Evolutionary conservation across 176 grass and related monocot species (phyloP), one percentile per base, ranked within the genome.

Genomic region (Juncus inflexus): DNA sequence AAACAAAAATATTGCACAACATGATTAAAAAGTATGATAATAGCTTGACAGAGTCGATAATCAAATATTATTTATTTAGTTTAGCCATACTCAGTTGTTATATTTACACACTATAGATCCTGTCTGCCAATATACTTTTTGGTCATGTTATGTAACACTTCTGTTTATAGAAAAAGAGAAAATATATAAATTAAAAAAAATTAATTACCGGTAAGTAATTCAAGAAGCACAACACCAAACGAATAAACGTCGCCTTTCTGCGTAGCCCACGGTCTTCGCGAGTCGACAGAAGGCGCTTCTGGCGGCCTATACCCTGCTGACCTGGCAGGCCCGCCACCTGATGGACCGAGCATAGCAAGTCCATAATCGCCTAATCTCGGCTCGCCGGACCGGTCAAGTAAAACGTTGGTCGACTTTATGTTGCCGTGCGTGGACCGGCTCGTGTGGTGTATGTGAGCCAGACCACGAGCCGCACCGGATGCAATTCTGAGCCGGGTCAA

Each of bases 221-320:
- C 94, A 3, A 99, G 94, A 1, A 99, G 94, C 52, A 92, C 88
- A 38, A 99, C 85, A 3, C 94, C 94, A 45, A 92, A 60, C 12
- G 94, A 75, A 81, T 99, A 99, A 67, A 92, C 80, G 77, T 99
- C 94, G 38, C 89, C 94, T 80, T 70, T 81, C 73, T 92, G 94
- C 58, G 94, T 81, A 15, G 77, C 89, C 94, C 88, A 92, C 4
- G 88, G 75, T 0, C 94, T 77, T 5, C 83, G 84, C 16, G 76
- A 63, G 19, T 83, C 75, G 11, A 42, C 43, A 42, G 77, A 75
- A 0, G 87, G 82, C 0, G 89, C 88, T 72, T 99, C 94, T 0
- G 94, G 89, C 2, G 94, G 84, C 11, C 89, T 77, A 83, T 92
- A 92, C 11, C 94, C 89, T 0, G 67, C 70, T 0, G 83, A 83